Evolutionary conservation across 768 basidiomycete species (phyloP), one percentile per base, ranked within the genome.

Genomic region (Kwoniella mangroviensis): DNA sequence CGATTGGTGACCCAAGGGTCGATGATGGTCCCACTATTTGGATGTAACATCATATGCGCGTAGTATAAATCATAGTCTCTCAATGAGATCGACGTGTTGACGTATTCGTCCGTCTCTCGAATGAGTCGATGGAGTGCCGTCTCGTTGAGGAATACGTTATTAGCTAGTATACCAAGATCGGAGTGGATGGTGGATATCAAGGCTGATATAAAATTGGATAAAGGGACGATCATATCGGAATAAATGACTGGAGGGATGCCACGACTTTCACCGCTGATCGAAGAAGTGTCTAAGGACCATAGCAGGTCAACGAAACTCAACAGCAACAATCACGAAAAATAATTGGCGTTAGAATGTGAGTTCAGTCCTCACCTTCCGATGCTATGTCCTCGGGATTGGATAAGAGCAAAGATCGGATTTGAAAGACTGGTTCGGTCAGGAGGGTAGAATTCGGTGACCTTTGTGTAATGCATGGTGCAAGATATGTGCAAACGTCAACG

Each of bases 151-250:
- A 26, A 61, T 10, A 61, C 17, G 17, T 61, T 61, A 4, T 42
- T 2, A 11, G 3, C 28, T 4, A 26, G 4, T 19, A n/a, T 61
- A 49, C 59, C 59, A 0, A 61, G n/a, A 61, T 61, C 59, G 7
- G 59, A 61, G 13, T 26, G 17, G 24, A 61, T 43, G n/a, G 59
- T 26, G 17, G 59, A 61, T 10, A 61, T 7, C 4, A 61, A 26
- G 2, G 59, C 59, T 9, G 19, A n/a, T 15, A 61, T 10, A 19
- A 61, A 61, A n/a, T 45, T 61, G 11, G 59, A 61, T 4, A 21
- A 22, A 3, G 59, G 59, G 3, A 61, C 59, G 3, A 49, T 13
- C 9, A 61, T 13, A 22, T 49, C 40, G 15, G 3, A 9, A 22
- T 61, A 0, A 6, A 49, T 49, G 19, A 2, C 45, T 49, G 45